phyloP scores from a whole-genome alignment of 2,329 filamentous ascomycete genomes.

The Fusarium agapanthi region DNA sequence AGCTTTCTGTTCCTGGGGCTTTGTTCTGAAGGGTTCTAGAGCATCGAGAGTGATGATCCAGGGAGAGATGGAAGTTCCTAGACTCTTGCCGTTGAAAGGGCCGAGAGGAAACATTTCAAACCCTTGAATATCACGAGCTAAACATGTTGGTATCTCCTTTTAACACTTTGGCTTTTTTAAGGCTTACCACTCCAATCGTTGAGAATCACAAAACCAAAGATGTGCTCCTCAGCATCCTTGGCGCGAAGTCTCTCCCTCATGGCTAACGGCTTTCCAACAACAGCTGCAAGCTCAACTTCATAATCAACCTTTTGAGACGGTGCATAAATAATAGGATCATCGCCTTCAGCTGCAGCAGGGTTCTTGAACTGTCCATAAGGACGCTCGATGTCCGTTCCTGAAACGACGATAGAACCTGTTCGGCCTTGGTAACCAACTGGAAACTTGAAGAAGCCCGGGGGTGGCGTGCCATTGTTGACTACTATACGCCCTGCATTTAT shows the following conservation, averaged over 20 bases:
- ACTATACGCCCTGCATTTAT: conserved; percentile 58
- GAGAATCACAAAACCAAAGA: conserved; percentile 69
- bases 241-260: conserved; percentile 50
- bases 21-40: conserved; percentile 62
- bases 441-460: conserved; percentile 58
- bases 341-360: neutral
- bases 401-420: conserved; percentile 60
- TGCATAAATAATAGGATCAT: conserved; percentile 35
- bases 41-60: conserved; percentile 71
- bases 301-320: conserved; percentile 51
- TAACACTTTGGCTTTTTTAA: no score
- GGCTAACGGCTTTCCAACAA: conserved; percentile 53
- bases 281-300: conserved; percentile 55
- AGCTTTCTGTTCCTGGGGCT: neutral
- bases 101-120: conserved; percentile 69
- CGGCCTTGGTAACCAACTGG: conserved; percentile 64
- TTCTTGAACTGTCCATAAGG: conserved; percentile 56
- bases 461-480: conserved; percentile 49
- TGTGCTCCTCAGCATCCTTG: conserved; percentile 63
- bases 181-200: conserved; percentile 71
- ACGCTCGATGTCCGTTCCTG: conserved; percentile 56
- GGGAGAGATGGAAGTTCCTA: conserved; percentile 66
- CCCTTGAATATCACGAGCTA: conserved; percentile 68
- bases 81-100: conserved; percentile 69
- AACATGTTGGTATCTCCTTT: conserved; percentile 11